These are phyloP conservation scores for Psilocybe cyanescens DNA, from an alignment of 768 basidiomycete genomes.

Conservation along the genomic window DNA sequence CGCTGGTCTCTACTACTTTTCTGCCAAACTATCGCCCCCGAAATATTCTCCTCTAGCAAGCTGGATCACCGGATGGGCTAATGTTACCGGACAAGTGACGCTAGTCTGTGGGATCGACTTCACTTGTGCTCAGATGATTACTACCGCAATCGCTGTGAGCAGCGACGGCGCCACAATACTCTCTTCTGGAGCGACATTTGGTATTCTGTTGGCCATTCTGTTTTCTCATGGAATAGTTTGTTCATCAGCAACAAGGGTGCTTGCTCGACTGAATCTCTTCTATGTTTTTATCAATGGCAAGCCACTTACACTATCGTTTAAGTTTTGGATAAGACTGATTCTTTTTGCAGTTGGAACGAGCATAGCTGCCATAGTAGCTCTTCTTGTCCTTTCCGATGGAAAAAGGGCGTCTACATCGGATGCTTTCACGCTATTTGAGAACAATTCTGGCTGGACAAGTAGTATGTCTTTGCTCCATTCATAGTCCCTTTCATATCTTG, in stretches of 20 bases:
- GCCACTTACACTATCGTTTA: constrained; percentile 14
- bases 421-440: constrained; percentile 72
- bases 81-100: constrained; percentile 66
- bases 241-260: constrained; percentile 65
- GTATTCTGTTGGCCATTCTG: constrained; percentile 66
- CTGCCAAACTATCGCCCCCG: constrained; percentile 71
- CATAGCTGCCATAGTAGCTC: constrained; percentile 61
- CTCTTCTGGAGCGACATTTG: constrained; percentile 66
- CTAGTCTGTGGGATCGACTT: constrained; percentile 79
- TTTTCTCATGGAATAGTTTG: constrained; percentile 73
- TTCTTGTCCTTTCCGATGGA: constrained; percentile 59
- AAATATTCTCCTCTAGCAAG: constrained; percentile 55
- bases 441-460: constrained; percentile 69
- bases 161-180: constrained; percentile 56
- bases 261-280: constrained; percentile 71
- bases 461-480: constrained; percentile 38
- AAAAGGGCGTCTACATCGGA: constrained; percentile 67
- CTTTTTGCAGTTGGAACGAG: constrained; percentile 58
- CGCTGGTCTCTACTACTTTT: constrained; percentile 80
- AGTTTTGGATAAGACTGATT: neutral
- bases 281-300: constrained; percentile 70
- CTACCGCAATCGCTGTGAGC: constrained; percentile 66
- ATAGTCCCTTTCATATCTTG: neutral
- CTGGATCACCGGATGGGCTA: constrained; percentile 59
- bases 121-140: constrained; percentile 80